phyloP scores from a whole-genome alignment of 1,139 yeast species.

The Sugiyamaella paludigena region DNA sequence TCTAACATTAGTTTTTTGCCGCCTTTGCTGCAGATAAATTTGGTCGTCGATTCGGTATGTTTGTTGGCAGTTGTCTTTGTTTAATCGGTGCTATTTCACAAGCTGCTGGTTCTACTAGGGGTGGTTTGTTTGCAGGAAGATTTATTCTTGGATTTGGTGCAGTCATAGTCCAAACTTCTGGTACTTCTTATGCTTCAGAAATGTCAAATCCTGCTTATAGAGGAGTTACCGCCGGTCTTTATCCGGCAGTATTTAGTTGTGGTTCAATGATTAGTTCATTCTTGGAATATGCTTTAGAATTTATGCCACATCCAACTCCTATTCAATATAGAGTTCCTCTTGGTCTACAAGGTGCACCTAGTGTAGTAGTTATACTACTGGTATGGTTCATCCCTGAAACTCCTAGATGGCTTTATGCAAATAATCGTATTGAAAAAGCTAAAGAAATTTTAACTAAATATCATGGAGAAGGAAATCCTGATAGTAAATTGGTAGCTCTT shows the following conservation, averaged over 20 bases:
- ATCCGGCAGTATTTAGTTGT: slow-evolving; percentile 46
- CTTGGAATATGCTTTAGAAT: slow-evolving; percentile 44
- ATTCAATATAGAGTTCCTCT: slow-evolving; percentile 41
- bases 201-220: slow-evolving; percentile 25
- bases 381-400: slow-evolving; percentile 64
- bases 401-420: slow-evolving; percentile 60
- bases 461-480: slow-evolving; percentile 28
- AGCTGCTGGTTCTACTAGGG: slow-evolving; percentile 23
- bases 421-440: slow-evolving; percentile 47
- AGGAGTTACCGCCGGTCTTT: slow-evolving; percentile 31
- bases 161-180: slow-evolving; percentile 25
- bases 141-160: slow-evolving; percentile 28
- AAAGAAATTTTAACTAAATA: slow-evolving; percentile 32
- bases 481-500: slow-evolving; percentile 21
- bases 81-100: slow-evolving; percentile 32
- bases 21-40: slow-evolving; percentile 25
- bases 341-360: slow-evolving; percentile 38
- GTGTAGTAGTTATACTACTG: slow-evolving; percentile 52
- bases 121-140: slow-evolving; percentile 25
- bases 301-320: slow-evolving; percentile 42
- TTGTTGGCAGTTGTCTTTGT: slow-evolving; percentile 28
- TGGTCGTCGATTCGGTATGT: slow-evolving; percentile 23
- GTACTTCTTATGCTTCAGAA: slow-evolving; percentile 25
- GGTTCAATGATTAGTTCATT: slow-evolving; percentile 50
- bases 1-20: too few species aligned